phyloP scores from a whole-genome alignment of 768 basidiomycete species.

The Pulveroboletus sp. region DNA sequence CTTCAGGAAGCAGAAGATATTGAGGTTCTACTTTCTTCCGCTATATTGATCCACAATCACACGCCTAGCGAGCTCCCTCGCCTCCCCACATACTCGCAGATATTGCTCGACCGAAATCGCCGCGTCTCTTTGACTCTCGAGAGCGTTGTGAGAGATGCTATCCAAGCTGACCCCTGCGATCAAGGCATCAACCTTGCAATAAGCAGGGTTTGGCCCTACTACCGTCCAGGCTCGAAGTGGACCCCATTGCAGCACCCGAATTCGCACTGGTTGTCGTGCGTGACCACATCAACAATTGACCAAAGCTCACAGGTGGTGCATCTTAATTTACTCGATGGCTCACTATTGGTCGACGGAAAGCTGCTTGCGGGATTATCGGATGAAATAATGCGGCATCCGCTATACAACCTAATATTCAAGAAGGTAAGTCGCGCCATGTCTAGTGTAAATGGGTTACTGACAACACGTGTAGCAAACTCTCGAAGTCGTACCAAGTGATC shows the following conservation, averaged over 20 bases:
- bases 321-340: slow-evolving; percentile 22
- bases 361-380: slow-evolving; percentile 21
- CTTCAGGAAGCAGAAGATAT: too few species aligned
- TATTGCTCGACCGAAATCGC: too few species aligned
- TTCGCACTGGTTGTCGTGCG: slow-evolving; percentile 15
- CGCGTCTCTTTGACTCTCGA: too few species aligned
- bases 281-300: background rate
- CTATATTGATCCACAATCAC: too few species aligned
- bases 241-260: slow-evolving; percentile 1
- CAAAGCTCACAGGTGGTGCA: slow-evolving; percentile 21
- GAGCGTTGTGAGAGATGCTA: background rate
- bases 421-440: slow-evolving; percentile 6
- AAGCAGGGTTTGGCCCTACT: slow-evolving; percentile 19
- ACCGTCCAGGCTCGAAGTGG: slow-evolving; percentile 25
- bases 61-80: too few species aligned
- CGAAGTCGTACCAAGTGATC: slow-evolving; percentile 21
- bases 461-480: slow-evolving; percentile 12
- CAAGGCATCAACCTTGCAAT: slow-evolving; percentile 20
- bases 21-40: too few species aligned
- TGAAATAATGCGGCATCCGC: slow-evolving; percentile 14
- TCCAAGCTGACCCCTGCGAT: background rate
- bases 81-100: too few species aligned
- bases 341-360: slow-evolving; percentile 26
- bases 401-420: background rate
- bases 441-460: background rate